phyloP scores from a whole-genome alignment of 1,284 basidiomycete species.

The Cystobasidiaceae sp. region DNA sequence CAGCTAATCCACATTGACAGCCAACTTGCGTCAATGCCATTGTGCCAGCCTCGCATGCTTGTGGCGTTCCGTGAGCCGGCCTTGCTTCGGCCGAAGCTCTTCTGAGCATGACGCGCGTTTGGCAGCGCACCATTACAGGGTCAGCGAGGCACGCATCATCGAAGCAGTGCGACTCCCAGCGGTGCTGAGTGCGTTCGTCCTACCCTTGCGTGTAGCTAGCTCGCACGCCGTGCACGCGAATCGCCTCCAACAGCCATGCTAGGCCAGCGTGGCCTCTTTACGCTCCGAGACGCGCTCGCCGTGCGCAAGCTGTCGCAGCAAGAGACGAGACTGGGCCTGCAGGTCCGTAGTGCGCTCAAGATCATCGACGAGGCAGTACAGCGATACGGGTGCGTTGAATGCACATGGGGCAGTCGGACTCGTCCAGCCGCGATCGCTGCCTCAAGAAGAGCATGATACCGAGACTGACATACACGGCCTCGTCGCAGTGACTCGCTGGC shows the following conservation, averaged over 20 bases:
- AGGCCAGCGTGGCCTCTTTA: constrained; percentile 28
- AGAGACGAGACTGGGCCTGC: constrained; percentile 50
- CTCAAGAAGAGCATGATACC: background rate
- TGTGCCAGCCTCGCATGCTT: too few species aligned
- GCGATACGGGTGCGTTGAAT: constrained; percentile 58
- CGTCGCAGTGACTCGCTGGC: constrained; percentile 56
- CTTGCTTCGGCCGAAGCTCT: too few species aligned
- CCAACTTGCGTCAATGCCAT: too few species aligned
- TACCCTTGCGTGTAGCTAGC: too few species aligned
- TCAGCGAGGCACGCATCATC: too few species aligned
- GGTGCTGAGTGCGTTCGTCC: background rate
- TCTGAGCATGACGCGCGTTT: too few species aligned
- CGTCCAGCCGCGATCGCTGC: background rate
- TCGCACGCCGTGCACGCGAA: background rate
- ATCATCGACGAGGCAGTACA: constrained; percentile 72
- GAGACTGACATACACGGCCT: constrained; percentile 15
- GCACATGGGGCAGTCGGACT: background rate
- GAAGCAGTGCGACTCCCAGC: too few species aligned
- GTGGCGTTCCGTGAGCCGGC: too few species aligned
- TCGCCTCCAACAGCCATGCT: background rate
- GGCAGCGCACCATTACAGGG: too few species aligned
- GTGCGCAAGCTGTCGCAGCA: constrained; percentile 32
- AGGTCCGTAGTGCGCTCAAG: constrained; percentile 67
- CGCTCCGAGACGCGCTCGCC: constrained; percentile 26
- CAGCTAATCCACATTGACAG: too few species aligned